A percentile compares a stretch with the other conserved stretches of the same genome.
Evolutionary conservation across 371 early-diverging fungal species (phyloP).

Genomic region (Synchytrium microbalum): DNA sequence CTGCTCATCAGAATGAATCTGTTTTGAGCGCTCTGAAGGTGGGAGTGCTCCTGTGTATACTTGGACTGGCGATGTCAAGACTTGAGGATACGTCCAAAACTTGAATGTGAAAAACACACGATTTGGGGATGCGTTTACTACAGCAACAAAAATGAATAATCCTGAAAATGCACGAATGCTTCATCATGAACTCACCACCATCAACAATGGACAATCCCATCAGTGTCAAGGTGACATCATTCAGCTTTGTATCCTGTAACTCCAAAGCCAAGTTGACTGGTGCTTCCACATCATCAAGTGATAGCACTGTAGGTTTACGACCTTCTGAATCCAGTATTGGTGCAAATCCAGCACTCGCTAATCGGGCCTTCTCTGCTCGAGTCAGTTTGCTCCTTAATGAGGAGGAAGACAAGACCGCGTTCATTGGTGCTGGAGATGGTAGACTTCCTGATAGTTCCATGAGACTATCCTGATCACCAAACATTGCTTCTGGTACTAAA

Average conservation of each 20-base stretch:
- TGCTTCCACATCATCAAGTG: neutral
- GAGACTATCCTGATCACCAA: neutral
- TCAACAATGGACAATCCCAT: neutral
- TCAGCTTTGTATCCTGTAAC: neutral
- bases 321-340: slow-evolving; percentile 19
- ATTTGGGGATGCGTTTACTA: neutral
- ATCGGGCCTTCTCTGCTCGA: slow-evolving; percentile 16
- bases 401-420: neutral
- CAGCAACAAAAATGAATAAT: neutral
- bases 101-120: neutral
- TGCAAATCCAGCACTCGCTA: slow-evolving; percentile 27
- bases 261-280: neutral
- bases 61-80: neutral
- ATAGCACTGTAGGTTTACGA: slow-evolving; percentile 8
- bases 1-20: neutral
- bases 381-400: neutral
- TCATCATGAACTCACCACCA: neutral
- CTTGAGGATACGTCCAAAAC: neutral
- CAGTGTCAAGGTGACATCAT: neutral
- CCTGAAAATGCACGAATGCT: too few relatives aligned
- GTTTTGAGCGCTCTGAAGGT: neutral
- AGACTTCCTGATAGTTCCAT: too few relatives aligned
- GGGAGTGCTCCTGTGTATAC: neutral
- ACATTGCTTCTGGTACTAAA: neutral
- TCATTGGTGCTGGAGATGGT: neutral